Evolutionary conservation across 2,329 filamentous ascomycete genomes (phyloP).

Genomic region (Penicillium sp.): DNA sequence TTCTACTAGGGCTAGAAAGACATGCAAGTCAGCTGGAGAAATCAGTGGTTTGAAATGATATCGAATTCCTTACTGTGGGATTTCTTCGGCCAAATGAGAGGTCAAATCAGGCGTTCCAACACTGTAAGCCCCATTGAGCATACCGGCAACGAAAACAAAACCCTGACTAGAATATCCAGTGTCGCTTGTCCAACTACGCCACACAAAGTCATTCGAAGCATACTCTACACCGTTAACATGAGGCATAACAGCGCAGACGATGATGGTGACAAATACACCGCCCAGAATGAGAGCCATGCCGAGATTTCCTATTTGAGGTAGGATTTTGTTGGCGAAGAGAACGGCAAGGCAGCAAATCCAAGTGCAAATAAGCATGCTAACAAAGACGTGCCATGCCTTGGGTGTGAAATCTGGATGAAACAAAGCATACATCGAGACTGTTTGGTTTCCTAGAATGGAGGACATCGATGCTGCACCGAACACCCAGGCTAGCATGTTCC

Average conservation of each 20-base stretch:
- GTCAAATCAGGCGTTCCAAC: constrained; percentile 65
- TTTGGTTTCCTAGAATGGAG: constrained; percentile 57
- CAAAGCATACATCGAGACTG: constrained; percentile 58
- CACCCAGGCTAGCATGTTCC: constrained; percentile 53
- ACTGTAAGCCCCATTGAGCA: constrained; percentile 66
- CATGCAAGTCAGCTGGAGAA: constrained; percentile 10
- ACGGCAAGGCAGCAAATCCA: constrained; percentile 52
- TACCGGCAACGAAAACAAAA: constrained; percentile 62
- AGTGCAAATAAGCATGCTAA: constrained; percentile 54
- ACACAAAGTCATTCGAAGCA: constrained; percentile 52
- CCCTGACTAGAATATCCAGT: constrained; percentile 47
- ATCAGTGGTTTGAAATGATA: background rate
- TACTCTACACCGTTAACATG: constrained; percentile 36
- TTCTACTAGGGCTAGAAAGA: constrained; percentile 31
- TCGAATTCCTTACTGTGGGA: constrained; percentile 39
- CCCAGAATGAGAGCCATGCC: constrained; percentile 55
- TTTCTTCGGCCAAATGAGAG: constrained; percentile 63
- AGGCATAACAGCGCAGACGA: constrained; percentile 55
- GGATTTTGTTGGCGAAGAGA: constrained; percentile 53
- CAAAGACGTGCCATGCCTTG: constrained; percentile 57
- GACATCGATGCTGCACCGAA: constrained; percentile 59
- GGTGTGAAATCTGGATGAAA: constrained; percentile 54
- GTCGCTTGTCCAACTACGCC: constrained; percentile 51
- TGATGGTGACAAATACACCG: constrained; percentile 52
- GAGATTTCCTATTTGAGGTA: constrained; percentile 52